phyloP scores from a whole-genome alignment of 352 stramenopile species.

The Pythium phragmiticola region DNA sequence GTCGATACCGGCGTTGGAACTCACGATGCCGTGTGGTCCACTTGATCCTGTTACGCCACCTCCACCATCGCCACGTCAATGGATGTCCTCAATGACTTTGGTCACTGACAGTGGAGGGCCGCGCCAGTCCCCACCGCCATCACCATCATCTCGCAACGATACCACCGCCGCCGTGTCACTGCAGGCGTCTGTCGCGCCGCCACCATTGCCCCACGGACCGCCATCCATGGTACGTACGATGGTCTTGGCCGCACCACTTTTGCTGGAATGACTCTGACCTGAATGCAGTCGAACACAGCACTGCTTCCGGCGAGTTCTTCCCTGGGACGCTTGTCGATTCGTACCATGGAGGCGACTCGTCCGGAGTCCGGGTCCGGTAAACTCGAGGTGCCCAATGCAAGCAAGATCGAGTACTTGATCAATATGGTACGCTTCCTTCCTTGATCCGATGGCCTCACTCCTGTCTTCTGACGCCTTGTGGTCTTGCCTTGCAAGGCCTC shows the following conservation, averaged over 20 bases:
- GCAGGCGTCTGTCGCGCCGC: neutral
- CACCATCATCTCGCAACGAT: neutral
- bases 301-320: neutral
- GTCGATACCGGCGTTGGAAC: conserved; percentile 1
- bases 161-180: neutral
- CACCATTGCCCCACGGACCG: conserved; percentile 9
- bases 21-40: conserved; percentile 1
- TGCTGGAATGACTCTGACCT: neutral
- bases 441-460: neutral
- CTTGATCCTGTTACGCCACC: neutral
- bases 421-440: conserved; percentile 37
- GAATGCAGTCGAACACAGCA: neutral
- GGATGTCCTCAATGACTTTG: conserved; percentile 3
- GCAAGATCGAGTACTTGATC: conserved; percentile 37
- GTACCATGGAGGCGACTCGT: conserved; percentile 11
- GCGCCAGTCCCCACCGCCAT: conserved; percentile 7
- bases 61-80: neutral
- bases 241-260: neutral
- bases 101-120: neutral
- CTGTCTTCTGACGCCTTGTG: neutral
- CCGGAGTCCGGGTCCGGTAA: conserved; percentile 6
- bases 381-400: neutral
- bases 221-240: conserved; percentile 6
- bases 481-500: conserved; percentile 26
- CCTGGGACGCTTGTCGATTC: conserved; percentile 20